A percentile compares a stretch with the other conserved stretches of the same genome.
These are phyloP conservation scores for Cercospora sp. DNA, from an alignment of 2,329 filamentous ascomycete genomes.

Conservation along the genomic window DNA sequence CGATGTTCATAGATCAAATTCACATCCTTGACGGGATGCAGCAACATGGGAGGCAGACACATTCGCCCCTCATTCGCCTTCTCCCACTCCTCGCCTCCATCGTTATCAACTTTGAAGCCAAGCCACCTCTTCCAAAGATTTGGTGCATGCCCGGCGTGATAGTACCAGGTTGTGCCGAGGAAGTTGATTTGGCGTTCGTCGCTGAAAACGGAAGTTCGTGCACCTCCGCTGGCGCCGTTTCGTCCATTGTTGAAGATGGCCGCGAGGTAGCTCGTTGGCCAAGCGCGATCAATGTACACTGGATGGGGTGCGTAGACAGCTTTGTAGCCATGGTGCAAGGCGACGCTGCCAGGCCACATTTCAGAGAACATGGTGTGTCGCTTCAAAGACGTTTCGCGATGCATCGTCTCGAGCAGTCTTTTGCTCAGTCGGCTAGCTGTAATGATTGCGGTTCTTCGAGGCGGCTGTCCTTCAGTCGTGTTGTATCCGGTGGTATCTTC, in stretches of 20 bases:
- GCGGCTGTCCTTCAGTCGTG: constrained; percentile 53
- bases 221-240: constrained; percentile 53
- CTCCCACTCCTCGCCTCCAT: constrained; percentile 50
- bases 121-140: constrained; percentile 60
- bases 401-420: constrained; percentile 69
- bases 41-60: constrained; percentile 50
- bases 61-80: constrained; percentile 48
- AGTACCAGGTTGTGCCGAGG: constrained; percentile 55
- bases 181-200: constrained; percentile 58
- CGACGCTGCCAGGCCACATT: constrained; percentile 73
- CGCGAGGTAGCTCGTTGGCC: constrained; percentile 56
- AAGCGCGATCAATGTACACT: constrained; percentile 58
- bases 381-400: constrained; percentile 68
- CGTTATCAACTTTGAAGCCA: constrained; percentile 54
- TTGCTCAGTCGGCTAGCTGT: constrained; percentile 69
- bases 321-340: constrained; percentile 75
- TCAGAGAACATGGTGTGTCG: constrained; percentile 75
- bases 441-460: constrained; percentile 69
- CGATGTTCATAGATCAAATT: constrained; percentile 49
- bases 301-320: constrained; percentile 66
- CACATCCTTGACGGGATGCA: constrained; percentile 55
- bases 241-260: constrained; percentile 58
- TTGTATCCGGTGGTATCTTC: constrained; percentile 71
- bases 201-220: constrained; percentile 50
- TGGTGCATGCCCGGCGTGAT: constrained; percentile 53